Base-by-base conservation (phyloP, 768 basidiomycete species). In the Boletus barrowsii region DNA sequence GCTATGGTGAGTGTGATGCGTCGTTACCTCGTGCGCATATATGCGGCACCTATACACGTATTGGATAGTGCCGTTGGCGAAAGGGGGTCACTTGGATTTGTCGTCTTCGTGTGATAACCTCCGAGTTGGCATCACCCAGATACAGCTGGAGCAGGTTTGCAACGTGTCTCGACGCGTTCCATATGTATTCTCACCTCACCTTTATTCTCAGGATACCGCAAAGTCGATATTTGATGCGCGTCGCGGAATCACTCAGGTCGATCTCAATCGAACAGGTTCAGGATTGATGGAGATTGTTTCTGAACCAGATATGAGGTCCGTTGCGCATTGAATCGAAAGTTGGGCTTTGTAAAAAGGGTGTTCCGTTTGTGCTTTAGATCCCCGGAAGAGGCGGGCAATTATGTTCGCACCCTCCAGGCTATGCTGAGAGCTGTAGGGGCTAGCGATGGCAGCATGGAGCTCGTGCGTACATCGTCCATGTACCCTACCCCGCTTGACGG, bases 381-480 rank as follows among this genome's bases (percentile, higher is more conserved):
- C 1, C 86, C 97, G 4, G 93, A 96, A 70, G 90, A 98, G 68
- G 95, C 93, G 18, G 90, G 83, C 1, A 82, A 83, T 7, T 98
- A 96, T 72, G 90, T 98, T 6, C 79, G 86, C 37, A 79, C 86
- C 10, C 75, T 99, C 2, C 94, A 97, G 67, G 80, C 84, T 5
- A 64, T 97, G 17, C 73, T 98, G 9, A 81, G 95, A 17, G 79
- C 90, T 15, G 77, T 96, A 4, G 93, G 92, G 0, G 85, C 91
- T 0, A 93, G 93, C 57, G 93, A 96, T 67, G 94, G 92, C 1
- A 95, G 95, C 64, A 98, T 98, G 97, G 97, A 99, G 62, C 86
- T 93, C 70, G 96, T 91, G 61, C 44, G 72, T 62, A n/a, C 40
- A 26, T 17, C 13, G 42, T 53, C 9, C 18, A n/a, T 22, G 13